Base-by-base conservation (phyloP, 306 rosid species). In the peach (Prunus persica) region DNA sequence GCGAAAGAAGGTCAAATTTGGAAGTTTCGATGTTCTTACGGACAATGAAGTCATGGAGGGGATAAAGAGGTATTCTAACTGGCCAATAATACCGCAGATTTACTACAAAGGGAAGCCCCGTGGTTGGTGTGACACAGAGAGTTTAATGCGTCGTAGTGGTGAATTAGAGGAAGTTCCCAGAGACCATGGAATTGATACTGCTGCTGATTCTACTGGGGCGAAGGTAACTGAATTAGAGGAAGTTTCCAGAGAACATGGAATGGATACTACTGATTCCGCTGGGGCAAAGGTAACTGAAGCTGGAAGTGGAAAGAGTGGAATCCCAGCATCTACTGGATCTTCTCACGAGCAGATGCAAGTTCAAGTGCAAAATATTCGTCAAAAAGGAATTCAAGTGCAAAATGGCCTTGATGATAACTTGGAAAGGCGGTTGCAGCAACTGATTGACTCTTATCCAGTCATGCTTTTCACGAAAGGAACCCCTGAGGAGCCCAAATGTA, bases 381-480 rank as follows among this genome's bases (percentile, higher is more conserved):
- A 32, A 32, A 32, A 32, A 32, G 5, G 5, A 32, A 32, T 32
- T 0, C 6, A 32, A 69, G 82, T 55, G 54, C 86, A 86, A 78
- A 70, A 82, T 15, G 93, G 88, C 70, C 75, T 76, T 18, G 67
- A 75, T 34, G 88, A 77, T 82, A 38, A 80, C 34, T 74, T 90
- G 82, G 81, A 86, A 67, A 79, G 56, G 71, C 81, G 85, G 72
- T 74, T 92, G 70, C 90, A 89, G 89, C 85, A 84, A 76, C 84
- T 95, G n/a, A 74, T 88, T 41, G 71, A 89, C 56, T 86, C 92
- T 62, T 74, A 92, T 58, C 88, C 89, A 58, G 67, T 95, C 76
- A 80, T 92, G 84, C 81, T 95, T 71, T 95, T 92, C 82, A 89
- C 92, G 97, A 95, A 95, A 84, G 98, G 98, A 76, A 89, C 77